Percentiles rank a stretch among this genome's conserved stretches.
phyloP scores from a whole-genome alignment of 2,329 filamentous ascomycete species.

The Septoria linicola region DNA sequence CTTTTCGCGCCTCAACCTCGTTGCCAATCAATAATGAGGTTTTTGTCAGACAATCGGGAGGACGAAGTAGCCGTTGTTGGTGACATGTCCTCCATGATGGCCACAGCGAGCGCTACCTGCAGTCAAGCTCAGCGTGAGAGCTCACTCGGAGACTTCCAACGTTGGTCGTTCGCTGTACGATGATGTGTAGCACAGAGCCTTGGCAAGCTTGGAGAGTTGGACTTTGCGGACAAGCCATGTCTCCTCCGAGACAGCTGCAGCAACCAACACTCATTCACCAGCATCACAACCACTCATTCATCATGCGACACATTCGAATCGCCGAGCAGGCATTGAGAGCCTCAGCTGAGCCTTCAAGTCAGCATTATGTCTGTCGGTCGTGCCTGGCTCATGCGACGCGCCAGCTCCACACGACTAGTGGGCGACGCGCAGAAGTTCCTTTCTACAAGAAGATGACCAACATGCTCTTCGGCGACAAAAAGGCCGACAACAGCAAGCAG shows the following conservation, averaged over 20 bases:
- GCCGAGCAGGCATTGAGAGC: slow-evolving; percentile 34
- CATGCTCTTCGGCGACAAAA: slow-evolving; percentile 32
- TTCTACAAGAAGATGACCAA: slow-evolving; percentile 30
- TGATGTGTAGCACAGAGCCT: background rate
- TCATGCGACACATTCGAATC: slow-evolving; percentile 26
- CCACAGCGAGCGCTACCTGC: too few relatives aligned
- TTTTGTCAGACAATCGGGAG: too few relatives aligned
- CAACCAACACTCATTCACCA: background rate
- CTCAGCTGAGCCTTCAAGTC: slow-evolving; percentile 20
- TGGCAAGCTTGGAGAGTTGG: too few relatives aligned
- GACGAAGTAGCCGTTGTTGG: too few relatives aligned
- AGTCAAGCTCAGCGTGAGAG: too few relatives aligned
- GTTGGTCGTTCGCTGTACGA: too few relatives aligned
- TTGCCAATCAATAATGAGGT: too few relatives aligned
- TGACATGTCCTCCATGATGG: too few relatives aligned
- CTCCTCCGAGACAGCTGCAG: slow-evolving; percentile 12
- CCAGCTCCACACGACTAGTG: slow-evolving; percentile 30
- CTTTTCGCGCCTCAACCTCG: too few relatives aligned
- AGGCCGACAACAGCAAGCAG: slow-evolving; percentile 23
- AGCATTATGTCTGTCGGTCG: slow-evolving; percentile 32
- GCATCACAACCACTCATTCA: slow-evolving; percentile 4
- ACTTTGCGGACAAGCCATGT: background rate
- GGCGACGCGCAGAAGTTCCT: slow-evolving; percentile 24
- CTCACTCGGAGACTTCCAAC: too few relatives aligned
- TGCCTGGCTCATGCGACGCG: slow-evolving; percentile 33